Evolutionary conservation across 495 filamentous ascomycete species (phyloP).

Genomic region (Penicillium alfredii): DNA sequence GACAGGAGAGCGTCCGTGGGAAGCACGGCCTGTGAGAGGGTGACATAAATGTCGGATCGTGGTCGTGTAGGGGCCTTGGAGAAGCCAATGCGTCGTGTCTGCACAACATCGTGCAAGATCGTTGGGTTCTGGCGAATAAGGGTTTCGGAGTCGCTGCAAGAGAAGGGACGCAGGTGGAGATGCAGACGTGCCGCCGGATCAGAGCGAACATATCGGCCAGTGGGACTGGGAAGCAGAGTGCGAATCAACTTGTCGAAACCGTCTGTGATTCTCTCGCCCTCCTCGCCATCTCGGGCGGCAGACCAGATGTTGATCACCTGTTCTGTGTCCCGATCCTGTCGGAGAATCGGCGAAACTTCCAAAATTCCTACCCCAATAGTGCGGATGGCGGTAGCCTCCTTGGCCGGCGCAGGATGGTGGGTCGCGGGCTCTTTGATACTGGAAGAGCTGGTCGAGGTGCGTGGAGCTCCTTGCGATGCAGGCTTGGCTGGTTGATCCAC

Average conservation of each 20-base stretch:
- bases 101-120: conserved; percentile 69
- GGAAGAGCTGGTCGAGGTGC: conserved; percentile 53
- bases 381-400: conserved; percentile 50
- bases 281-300: conserved; percentile 51
- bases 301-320: conserved; percentile 76
- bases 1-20: conserved; percentile 73
- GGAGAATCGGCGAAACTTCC: conserved; percentile 71
- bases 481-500: conserved; percentile 18
- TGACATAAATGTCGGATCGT: conserved; percentile 91
- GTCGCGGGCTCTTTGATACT: conserved; percentile 41
- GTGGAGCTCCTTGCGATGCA: conserved; percentile 37
- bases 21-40: conserved; percentile 66
- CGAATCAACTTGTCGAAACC: conserved; percentile 72
- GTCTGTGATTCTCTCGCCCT: conserved; percentile 46
- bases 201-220: conserved; percentile 66
- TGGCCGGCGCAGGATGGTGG: conserved; percentile 26
- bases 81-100: conserved; percentile 88
- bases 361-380: conserved; percentile 76
- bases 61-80: conserved; percentile 82
- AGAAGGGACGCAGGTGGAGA: conserved; percentile 71
- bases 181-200: conserved; percentile 64
- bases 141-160: conserved; percentile 63
- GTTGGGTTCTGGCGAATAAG: conserved; percentile 86
- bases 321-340: conserved; percentile 69
- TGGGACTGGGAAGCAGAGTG: conserved; percentile 66